Evolutionary conservation across 2,329 filamentous ascomycete species (phyloP), one percentile per base, ranked within the genome.

Genomic region (Alternaria viburni): DNA sequence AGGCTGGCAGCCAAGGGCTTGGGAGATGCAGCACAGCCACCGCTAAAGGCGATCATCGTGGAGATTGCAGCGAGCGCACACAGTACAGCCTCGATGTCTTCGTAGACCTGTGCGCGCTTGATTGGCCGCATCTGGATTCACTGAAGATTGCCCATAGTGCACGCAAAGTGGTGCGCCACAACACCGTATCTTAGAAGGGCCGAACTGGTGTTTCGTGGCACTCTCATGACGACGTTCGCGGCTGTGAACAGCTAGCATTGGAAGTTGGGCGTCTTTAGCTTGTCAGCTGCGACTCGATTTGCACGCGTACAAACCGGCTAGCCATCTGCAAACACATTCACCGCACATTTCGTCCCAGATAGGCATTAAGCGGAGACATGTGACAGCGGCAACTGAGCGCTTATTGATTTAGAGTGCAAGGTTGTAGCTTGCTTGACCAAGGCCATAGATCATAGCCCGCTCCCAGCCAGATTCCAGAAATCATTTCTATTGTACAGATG

Each of bases 401-500:
- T 56, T 19, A 8, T 23, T 28, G 13, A 11, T n/a, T 19, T 30
- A 13, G 6, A 13, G 12, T 26, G 30, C 56, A 58, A 58, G 45
- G 30, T 23, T 23, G 45, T 32, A 47, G 23, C 26, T 47, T 57
- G 57, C 61, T 36, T 59, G 26, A 54, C 30, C 55, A 45, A 44
- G 44, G 25, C 21, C 61, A 65, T 43, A 58, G 64, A 62, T 62
- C 61, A 28, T 52, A 59, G 54, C 64, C 55, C 57, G 54, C 59
- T 41, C 30, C 30, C 19, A n/a, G 50, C 52, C 55, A 60, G 25
- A 59, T 62, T 21, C 57, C 64, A 32, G 54, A 26, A 46, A 36
- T 56, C 19, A 36, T 65, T 55, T 56, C 64, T 62, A 65, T 71
- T 63, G 57, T 69, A 69, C 66, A 69, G 45, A 59, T 47, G 46